Base-by-base conservation (phyloP, 1,284 basidiomycete species). In the Sporisorium graminicola region DNA sequence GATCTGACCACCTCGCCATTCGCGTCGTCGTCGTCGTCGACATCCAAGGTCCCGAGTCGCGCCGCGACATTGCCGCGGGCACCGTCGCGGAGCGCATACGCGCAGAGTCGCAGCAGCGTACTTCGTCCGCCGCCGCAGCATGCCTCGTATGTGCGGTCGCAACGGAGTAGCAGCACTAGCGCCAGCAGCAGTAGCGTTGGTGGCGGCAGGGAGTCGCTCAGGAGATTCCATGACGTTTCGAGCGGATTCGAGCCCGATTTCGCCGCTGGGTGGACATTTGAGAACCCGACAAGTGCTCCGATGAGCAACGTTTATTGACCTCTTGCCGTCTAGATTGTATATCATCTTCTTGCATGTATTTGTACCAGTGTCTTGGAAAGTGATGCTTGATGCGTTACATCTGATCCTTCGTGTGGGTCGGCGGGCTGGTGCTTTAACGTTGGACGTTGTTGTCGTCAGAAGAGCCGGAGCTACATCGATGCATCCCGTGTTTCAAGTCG, bases 21-120 rank as follows among this genome's bases (percentile, higher is more conserved):
- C 16, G 50, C 65, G 0, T 47, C 58, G 13, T 47, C 58, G 13
- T 27, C 50, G 14, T 16, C 58, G 9, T 47, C 58, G 13, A 20
- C 50, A 10, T 16, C 58, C 5, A 35, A 43, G 9, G 42, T 47
- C 16, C 69, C 69, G 26, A 63, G 58, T 24, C 60, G 65, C 6
- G 65, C 63, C 13, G 50, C 72, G n/a, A 74, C 72, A 5, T 43
- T 74, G 3, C 66, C 72, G n/a, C 51, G 72, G 8, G 58, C 65
- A 0, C 18, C 50, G 1, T 65, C 63, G 20, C 50, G 66, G 0
- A 55, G 35, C 27, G 50, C 42, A 1, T 65, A 60, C 20, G 16
- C 40, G 1, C 26, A 42, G 5, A 47, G 22, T 12, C 58, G 29
- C 27, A 27, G 49, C 8, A 63, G 66, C 33, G 7, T 72, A 5